Evolutionary conservation across 1,139 yeast species (phyloP), one percentile per base, ranked within the genome.

Genomic region (Blastobotrys proliferans): DNA sequence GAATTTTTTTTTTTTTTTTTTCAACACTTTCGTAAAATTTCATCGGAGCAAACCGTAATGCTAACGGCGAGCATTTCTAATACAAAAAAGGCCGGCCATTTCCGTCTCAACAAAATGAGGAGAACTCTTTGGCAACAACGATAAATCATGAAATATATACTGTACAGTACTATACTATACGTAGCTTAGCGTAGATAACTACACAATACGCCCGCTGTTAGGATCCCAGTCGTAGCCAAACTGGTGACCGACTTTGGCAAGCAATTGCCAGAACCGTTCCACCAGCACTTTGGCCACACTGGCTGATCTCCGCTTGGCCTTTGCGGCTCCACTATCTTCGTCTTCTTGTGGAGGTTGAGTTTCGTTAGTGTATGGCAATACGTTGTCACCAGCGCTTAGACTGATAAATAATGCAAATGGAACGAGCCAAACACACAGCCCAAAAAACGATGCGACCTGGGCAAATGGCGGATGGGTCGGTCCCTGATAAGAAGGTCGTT

Each of bases 351-450:
- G 16, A 8, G 24, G 8, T 9, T 8, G 16, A 18, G 41, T 26
- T 18, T 51, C 60, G 22, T 38, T 37, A 25, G 55, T 50, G 18
- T 55, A 70, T 28, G 98, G 98, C 40, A 92, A 72, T 21, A 84
- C 78, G 57, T 87, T 84, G 57, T 94, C 99, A 50, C 87, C 85
- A 5, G 97, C 97, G 60, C 95, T 84, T 48, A 92, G 72, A 40
- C 95, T 83, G 21, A 94, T 92, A 64, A 94, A 90, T 50, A 94
- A 71, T 2, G 96, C 81, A 64, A 92, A 88, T 25, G 99, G 99
- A 34, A 92, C 76, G 48, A 90, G 73, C 99, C 99, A 92, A 11
- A 92, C 82, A 55, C 94, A 82, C 34, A 92, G 68, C 1, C 97
- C 98, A 59, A 94, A 88, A 63, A 92, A 92, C 3, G 97, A 83